Conservation (phyloP, 371 early-diverging fungal genomes). For the Apophysomyces elegans region DNA sequence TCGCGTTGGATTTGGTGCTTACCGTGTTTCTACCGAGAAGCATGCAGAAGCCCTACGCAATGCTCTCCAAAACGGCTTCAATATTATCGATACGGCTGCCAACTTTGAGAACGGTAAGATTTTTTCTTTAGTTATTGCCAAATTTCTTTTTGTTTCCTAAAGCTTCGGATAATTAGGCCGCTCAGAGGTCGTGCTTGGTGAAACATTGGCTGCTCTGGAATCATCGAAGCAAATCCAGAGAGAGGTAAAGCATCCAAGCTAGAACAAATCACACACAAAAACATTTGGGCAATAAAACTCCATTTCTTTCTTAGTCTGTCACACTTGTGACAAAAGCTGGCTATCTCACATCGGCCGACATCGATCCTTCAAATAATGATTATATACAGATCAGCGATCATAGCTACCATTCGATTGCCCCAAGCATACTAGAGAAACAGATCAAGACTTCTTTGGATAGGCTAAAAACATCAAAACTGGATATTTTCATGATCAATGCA, state of each 20-base stretch:
- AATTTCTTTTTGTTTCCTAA: neutral
- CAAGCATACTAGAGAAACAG: conserved; percentile 62
- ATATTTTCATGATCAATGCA: conserved; percentile 80
- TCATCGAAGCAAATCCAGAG: conserved; percentile 33
- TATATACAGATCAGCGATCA: conserved; percentile 59
- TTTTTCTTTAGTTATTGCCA: neutral
- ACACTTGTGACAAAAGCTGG: conserved; percentile 78
- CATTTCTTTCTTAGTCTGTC: conserved; percentile 39
- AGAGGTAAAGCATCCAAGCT: conserved; percentile 34
- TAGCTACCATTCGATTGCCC: conserved; percentile 70
- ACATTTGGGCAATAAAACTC: neutral
- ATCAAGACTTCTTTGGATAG: conserved; percentile 64
- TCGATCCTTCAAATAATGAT: conserved; percentile 25
- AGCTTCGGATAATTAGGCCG: conserved; percentile 37
- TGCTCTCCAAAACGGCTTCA: conserved; percentile 67
- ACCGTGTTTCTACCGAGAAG: conserved; percentile 43
- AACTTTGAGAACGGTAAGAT: conserved; percentile 73
- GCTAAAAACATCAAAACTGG: conserved; percentile 61
- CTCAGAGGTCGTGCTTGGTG: conserved; percentile 67
- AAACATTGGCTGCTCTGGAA: conserved; percentile 49
- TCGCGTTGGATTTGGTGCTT: conserved; percentile 69
- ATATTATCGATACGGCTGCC: conserved; percentile 75
- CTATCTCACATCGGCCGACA: conserved; percentile 47
- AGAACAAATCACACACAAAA: neutral
- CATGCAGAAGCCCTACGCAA: conserved; percentile 59